Evolutionary conservation across 225 moss, liverwort and hornwort genomes (phyloP).

Genomic region (Pleurozium schreberi): DNA sequence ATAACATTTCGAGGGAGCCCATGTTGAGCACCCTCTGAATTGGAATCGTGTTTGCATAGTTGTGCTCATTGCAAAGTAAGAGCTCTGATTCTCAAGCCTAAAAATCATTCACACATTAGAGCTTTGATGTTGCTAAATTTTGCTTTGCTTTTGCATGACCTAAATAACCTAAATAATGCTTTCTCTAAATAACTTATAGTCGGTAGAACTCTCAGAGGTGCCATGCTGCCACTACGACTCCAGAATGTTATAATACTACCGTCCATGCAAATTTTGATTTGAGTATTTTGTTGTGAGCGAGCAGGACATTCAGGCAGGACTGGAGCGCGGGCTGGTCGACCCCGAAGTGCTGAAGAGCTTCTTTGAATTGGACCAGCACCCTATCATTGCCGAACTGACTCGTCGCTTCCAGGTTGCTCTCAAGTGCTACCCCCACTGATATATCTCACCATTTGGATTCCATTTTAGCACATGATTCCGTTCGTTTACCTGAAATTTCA

Average conservation of each 20-base stretch:
- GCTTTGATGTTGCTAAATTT: background rate
- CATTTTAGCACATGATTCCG: no score
- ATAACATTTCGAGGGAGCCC: background rate
- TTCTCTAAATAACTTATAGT: background rate
- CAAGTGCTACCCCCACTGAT: background rate
- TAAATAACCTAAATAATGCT: no score
- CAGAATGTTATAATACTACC: background rate
- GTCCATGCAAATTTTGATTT: background rate
- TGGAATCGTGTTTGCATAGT: background rate
- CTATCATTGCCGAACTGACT: slow-evolving; percentile 68
- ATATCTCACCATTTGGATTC: background rate
- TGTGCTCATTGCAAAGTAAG: background rate
- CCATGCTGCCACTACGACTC: no score
- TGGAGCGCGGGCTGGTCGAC: slow-evolving; percentile 75
- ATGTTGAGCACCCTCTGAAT: background rate
- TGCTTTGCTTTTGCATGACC: no score
- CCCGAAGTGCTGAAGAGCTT: slow-evolving; percentile 80
- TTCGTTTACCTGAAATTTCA: background rate
- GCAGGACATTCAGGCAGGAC: slow-evolving; percentile 84
- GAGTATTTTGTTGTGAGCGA: background rate
- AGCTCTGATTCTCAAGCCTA: background rate
- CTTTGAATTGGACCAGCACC: slow-evolving; percentile 84
- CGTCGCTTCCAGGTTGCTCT: slow-evolving; percentile 63
- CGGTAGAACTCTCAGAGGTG: no score
- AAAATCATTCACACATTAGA: background rate